phyloP scores from a whole-genome alignment of 164 flowering plant species.

The Stephania yunnanensis region DNA sequence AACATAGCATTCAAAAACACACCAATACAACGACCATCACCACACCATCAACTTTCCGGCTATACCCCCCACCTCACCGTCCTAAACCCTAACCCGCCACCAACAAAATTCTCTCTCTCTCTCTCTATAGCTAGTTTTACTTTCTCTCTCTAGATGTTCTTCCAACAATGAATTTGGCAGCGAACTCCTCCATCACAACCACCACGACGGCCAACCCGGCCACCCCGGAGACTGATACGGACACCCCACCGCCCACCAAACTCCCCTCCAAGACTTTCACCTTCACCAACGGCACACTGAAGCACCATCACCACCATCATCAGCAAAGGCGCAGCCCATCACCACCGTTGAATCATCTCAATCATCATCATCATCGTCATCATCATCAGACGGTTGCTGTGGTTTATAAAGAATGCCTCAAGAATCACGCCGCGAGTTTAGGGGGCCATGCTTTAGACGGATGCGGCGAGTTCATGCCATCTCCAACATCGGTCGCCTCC shows the following conservation, averaged over 20 bases:
- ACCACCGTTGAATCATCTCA: neutral
- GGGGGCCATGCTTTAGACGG: constrained; percentile 60
- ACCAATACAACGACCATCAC: constrained; percentile 2
- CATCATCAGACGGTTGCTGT: too few species aligned
- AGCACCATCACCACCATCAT: constrained; percentile 25
- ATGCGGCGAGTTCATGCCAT: constrained; percentile 55
- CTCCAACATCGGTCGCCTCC: constrained; percentile 29
- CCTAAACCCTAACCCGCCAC: constrained; percentile 8
- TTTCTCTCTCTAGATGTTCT: neutral
- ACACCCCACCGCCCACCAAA: constrained; percentile 16
- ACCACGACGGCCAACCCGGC: constrained; percentile 10
- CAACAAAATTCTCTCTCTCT: neutral
- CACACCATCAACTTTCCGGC: constrained; percentile 14
- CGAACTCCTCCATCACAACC: constrained; percentile 12
- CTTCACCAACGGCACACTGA: constrained; percentile 38
- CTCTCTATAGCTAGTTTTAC: neutral
- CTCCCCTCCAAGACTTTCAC: constrained; percentile 23
- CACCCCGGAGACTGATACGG: constrained; percentile 13
- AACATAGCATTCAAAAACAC: neutral
- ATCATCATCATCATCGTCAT: too few species aligned
- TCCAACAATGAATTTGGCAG: constrained; percentile 12
- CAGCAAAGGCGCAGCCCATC: constrained; percentile 10
- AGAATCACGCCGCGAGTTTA: constrained; percentile 47
- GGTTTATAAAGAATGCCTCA: constrained; percentile 50
- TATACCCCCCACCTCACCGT: neutral